Percentiles rank a stretch among this genome's conserved stretches.
These are phyloP conservation scores for Amniculicola lignicola DNA, from an alignment of 495 filamentous ascomycete genomes.

Conservation along the genomic window DNA sequence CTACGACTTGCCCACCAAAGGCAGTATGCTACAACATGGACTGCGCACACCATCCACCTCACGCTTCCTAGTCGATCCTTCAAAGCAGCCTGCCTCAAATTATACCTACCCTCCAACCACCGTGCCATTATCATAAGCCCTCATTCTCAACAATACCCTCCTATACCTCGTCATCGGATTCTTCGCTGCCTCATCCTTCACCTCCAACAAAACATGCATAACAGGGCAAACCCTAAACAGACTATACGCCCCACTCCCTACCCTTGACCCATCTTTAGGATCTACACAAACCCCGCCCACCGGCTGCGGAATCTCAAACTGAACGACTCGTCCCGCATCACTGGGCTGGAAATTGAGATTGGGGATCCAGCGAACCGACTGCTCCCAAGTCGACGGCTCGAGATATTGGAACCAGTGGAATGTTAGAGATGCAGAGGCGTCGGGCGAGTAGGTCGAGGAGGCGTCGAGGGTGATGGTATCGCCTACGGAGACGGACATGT, in stretches of 20 bases:
- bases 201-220: conserved; percentile 1
- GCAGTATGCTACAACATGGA: too few relatives aligned
- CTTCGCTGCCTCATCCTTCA: background rate
- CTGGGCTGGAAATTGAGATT: background rate
- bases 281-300: background rate
- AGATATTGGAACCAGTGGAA: conserved; percentile 15
- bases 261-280: background rate
- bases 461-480: conserved; percentile 3
- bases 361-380: background rate
- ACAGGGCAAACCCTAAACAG: background rate
- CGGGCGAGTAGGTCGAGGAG: conserved; percentile 2
- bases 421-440: conserved; percentile 4
- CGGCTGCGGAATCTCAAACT: conserved; percentile 1
- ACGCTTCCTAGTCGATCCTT: too few relatives aligned
- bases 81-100: too few relatives aligned
- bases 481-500: conserved; percentile 5
- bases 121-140: too few relatives aligned
- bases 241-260: conserved; percentile 2
- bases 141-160: conserved; percentile 11
- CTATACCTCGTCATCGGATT: conserved; percentile 9
- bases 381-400: conserved; percentile 6
- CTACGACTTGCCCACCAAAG: too few relatives aligned
- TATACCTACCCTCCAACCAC: too few relatives aligned
- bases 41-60: too few relatives aligned
- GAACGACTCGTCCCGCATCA: background rate